Conservation (phyloP, 2,329 filamentous ascomycete species). For the Hypoxylon sp. region DNA sequence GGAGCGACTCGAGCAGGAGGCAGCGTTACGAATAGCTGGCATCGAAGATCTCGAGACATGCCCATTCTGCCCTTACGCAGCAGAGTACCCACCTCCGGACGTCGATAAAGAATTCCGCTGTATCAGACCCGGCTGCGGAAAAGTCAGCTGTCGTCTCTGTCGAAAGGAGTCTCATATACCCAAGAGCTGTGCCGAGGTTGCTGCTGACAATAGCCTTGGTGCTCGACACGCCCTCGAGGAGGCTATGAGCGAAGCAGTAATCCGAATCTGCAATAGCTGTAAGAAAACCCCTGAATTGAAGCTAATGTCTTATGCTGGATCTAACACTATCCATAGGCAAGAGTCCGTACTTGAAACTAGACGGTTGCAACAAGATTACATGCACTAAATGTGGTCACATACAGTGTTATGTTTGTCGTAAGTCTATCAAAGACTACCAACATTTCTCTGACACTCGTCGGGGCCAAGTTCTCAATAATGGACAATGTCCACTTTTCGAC, state of each 20-base stretch:
- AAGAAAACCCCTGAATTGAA: conserved; percentile 22
- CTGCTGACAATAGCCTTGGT: conserved; percentile 65
- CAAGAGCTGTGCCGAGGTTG: conserved; percentile 73
- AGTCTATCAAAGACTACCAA: conserved; percentile 66
- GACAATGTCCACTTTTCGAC: conserved; percentile 75
- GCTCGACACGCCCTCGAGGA: conserved; percentile 78
- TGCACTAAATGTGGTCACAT: conserved; percentile 68
- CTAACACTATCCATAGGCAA: conserved; percentile 58
- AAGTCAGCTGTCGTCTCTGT: conserved; percentile 74
- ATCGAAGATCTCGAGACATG: conserved; percentile 79
- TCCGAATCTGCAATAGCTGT: conserved; percentile 77
- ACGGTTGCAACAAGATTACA: conserved; percentile 85
- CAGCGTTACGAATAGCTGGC: conserved; percentile 72
- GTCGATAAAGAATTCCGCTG: conserved; percentile 79
- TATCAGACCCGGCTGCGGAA: conserved; percentile 69
- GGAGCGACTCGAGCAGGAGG: conserved; percentile 75
- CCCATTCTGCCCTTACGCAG: conserved; percentile 84
- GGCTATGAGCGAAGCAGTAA: conserved; percentile 81
- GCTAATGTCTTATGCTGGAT: too few species aligned
- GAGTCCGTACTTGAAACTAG: conserved; percentile 80
- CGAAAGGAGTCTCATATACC: conserved; percentile 75
- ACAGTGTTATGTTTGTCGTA: conserved; percentile 77
- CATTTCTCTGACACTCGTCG: conserved; percentile 70
- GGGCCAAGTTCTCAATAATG: conserved; percentile 59
- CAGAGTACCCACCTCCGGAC: conserved; percentile 73